These are phyloP conservation scores for Spiraea crenata DNA, from an alignment of 331 rosid species.

Conservation along the genomic window DNA sequence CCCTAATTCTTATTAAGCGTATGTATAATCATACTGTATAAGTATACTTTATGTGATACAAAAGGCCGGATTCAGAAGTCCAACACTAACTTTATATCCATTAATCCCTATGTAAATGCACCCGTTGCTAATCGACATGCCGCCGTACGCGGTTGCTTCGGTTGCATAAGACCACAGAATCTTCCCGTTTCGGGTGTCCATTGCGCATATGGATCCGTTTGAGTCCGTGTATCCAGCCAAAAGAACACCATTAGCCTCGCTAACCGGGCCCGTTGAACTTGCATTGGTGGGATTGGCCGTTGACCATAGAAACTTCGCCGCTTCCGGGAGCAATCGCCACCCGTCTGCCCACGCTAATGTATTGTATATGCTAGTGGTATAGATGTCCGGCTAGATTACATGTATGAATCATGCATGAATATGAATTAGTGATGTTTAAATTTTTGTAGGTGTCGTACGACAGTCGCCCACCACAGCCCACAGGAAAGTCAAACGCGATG, in stretches of 20 bases:
- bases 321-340: conserved; percentile 45
- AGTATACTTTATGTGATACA: conserved; percentile 11
- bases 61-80: conserved; percentile 27
- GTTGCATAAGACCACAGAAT: conserved; percentile 49
- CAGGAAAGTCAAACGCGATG: too few species aligned
- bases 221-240: conserved; percentile 46
- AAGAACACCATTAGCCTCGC: conserved; percentile 54
- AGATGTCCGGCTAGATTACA: too few species aligned
- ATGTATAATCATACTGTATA: too few species aligned
- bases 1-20: too few species aligned
- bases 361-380: too few species aligned
- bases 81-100: conserved; percentile 2
- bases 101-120: conserved; percentile 23
- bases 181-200: conserved; percentile 37
- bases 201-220: conserved; percentile 44
- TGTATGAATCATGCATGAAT: too few species aligned
- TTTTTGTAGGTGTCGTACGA: too few species aligned
- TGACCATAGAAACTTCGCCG: conserved; percentile 54
- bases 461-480: too few species aligned
- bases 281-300: conserved; percentile 37
- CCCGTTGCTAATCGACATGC: conserved; percentile 37
- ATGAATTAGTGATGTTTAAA: too few species aligned
- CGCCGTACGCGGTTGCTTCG: conserved; percentile 50
- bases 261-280: conserved; percentile 47
- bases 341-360: conserved; percentile 69